Evolutionary conservation across 345 rosid species (phyloP), one percentile per base, ranked within the genome.

Genomic region (Eucalyptus caleyi): DNA sequence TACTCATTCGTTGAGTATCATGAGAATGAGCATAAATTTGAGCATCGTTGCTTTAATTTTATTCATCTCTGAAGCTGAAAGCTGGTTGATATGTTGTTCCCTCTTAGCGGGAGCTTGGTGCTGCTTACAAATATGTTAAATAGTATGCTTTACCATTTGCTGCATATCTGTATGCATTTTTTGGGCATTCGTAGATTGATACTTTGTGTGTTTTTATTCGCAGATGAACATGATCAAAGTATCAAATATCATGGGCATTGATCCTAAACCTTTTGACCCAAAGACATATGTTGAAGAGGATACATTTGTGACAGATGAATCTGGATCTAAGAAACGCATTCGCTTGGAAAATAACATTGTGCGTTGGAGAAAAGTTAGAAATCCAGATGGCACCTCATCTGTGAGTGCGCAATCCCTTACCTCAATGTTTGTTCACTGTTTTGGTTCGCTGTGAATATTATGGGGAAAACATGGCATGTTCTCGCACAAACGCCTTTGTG

Each of bases 201-300:
- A 77, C 45, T 77, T 77, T 53, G 21, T 86, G 9, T 86, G 30
- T 18, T 86, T 86, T 37, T 89, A 87, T 93, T 89, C 88, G 93
- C 97, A 98, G 99, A 95, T 97, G 99, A 95, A 95, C 92, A 91
- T 96, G 95, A 94, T 98, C 87, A 98, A 93, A 95, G 98, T 97
- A 91, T 98, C 99, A 65, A 98, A 97, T 90, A 98, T 98, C 87
- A 98, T 98, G 99, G 99, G 99, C 87, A 96, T 98, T 89, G 99
- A 98, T 87, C 96, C 96, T 86, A 95, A 95, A 82, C 96, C 97
- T 90, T 98, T 98, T 93, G 98, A 97, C 92, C 96, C 98, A 49
- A 98, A 97, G 94, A 95, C 98, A 19, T 98, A 95, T 69, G 98
- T 95, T 86, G 99, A 97, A 92, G 99, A 97, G 93, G 97, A 96